These are phyloP conservation scores for Botrytis squamosa DNA, from an alignment of 2,329 filamentous ascomycete genomes.

Conservation along the genomic window DNA sequence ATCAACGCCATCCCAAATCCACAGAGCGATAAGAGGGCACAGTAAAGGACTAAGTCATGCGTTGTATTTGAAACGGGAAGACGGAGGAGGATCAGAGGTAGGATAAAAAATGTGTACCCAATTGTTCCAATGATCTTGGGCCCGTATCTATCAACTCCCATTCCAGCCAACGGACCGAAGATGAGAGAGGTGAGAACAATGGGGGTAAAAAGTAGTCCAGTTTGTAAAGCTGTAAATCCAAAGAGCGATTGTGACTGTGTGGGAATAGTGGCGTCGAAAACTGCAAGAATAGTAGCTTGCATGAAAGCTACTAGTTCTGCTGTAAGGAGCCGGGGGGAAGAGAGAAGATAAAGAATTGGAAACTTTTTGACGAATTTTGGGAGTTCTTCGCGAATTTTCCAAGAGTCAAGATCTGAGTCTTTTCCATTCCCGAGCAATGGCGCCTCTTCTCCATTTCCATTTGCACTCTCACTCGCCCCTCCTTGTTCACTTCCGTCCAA, in stretches of 20 bases:
- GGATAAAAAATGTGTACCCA: constrained; percentile 33
- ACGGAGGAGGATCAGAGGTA: constrained; percentile 42
- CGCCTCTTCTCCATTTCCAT: constrained; percentile 11
- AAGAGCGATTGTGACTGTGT: constrained; percentile 43
- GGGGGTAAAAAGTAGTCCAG: constrained; percentile 43
- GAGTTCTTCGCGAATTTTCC: constrained; percentile 1
- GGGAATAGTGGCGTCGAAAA: constrained; percentile 44
- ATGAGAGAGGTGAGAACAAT: constrained; percentile 42
- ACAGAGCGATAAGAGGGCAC: constrained; percentile 46
- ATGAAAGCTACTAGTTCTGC: constrained; percentile 44
- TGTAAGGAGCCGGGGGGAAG: constrained; percentile 43
- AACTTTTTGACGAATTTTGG: constrained; percentile 41
- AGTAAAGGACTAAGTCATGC: constrained; percentile 47
- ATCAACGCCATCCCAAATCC: constrained; percentile 55
- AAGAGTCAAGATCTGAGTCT: not conserved
- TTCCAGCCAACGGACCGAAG: constrained; percentile 40
- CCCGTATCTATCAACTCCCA: constrained; percentile 42
- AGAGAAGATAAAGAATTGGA: constrained; percentile 49
- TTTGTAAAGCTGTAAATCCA: constrained; percentile 40
- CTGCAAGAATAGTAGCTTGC: constrained; percentile 44
- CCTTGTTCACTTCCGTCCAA: constrained; percentile 27
- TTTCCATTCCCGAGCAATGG: constrained; percentile 1
- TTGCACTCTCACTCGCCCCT: constrained; percentile 25
- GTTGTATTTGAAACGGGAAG: constrained; percentile 43
- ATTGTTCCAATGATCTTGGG: constrained; percentile 39